Conservation (phyloP, 495 filamentous ascomycete species). For the Talaromyces nanjingensis region DNA sequence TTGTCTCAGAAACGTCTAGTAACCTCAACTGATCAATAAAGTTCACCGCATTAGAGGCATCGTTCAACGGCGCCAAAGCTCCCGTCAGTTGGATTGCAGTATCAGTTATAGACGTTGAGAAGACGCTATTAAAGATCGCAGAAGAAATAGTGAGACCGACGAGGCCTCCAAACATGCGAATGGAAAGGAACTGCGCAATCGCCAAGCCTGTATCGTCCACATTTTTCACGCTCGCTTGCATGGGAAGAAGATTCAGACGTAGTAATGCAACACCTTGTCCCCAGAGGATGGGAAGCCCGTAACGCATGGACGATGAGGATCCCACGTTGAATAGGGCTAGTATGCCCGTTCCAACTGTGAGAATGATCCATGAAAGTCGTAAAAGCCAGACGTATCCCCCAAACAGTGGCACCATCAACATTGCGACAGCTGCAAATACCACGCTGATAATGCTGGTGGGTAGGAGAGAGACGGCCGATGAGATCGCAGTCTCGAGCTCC, state of each 20-base stretch:
- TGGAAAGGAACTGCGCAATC: conserved; percentile 23
- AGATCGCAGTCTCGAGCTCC: conserved; percentile 18
- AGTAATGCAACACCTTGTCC: conserved; percentile 1
- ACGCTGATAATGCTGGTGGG: conserved; percentile 15
- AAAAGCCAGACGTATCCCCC: conserved; percentile 2
- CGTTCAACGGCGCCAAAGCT: neutral
- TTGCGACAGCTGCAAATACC: conserved; percentile 1
- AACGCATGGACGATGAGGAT: neutral
- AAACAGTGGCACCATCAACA: conserved; percentile 1
- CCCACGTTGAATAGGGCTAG: neutral
- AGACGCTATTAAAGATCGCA: neutral
- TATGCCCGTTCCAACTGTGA: neutral
- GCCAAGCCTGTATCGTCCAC: conserved; percentile 34
- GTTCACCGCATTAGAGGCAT: neutral
- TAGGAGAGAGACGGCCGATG: conserved; percentile 21
- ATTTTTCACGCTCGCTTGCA: conserved; percentile 1
- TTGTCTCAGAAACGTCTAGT: neutral
- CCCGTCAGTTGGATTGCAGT: neutral
- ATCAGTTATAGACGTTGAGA: neutral
- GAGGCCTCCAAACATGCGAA: conserved; percentile 32
- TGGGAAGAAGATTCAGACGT: neutral
- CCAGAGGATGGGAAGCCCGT: neutral
- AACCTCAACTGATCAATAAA: neutral
- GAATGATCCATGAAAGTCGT: neutral
- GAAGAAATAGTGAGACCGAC: conserved; percentile 27